These are phyloP conservation scores for Pleurotus djamor DNA, from an alignment of 768 basidiomycete species.

Conservation along the genomic window DNA sequence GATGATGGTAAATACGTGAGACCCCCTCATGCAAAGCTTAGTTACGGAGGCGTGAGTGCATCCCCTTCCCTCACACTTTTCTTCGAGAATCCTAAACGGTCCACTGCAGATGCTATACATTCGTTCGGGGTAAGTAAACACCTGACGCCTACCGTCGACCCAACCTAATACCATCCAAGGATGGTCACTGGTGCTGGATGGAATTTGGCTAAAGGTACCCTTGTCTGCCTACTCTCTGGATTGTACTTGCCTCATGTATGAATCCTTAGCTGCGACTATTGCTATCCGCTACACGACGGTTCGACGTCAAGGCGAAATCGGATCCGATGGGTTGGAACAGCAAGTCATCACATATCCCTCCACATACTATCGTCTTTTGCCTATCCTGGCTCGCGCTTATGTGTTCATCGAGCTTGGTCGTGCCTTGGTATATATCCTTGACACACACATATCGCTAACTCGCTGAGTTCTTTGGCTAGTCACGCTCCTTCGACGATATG, in stretches of 20 bases:
- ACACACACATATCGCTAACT: too few species aligned
- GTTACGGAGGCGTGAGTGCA: slow-evolving; percentile 67
- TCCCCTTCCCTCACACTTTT: neutral
- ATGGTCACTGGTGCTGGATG: slow-evolving; percentile 67
- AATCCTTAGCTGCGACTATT: slow-evolving; percentile 48
- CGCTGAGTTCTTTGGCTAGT: slow-evolving; percentile 25
- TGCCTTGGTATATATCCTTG: slow-evolving; percentile 41
- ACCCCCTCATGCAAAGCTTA: slow-evolving; percentile 72
- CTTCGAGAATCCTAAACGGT: neutral
- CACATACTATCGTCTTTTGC: slow-evolving; percentile 69
- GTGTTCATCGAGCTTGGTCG: slow-evolving; percentile 66
- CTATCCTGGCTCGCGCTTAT: slow-evolving; percentile 66
- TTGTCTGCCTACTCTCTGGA: neutral
- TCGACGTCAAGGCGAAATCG: slow-evolving; percentile 61
- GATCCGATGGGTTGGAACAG: slow-evolving; percentile 51
- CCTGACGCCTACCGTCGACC: neutral
- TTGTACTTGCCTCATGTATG: neutral
- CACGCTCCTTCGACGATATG: slow-evolving; percentile 47
- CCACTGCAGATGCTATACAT: slow-evolving; percentile 66
- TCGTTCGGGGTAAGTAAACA: slow-evolving; percentile 50
- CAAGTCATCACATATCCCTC: slow-evolving; percentile 76
- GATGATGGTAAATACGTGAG: slow-evolving; percentile 60
- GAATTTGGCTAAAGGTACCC: slow-evolving; percentile 61
- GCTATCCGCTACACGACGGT: slow-evolving; percentile 73
- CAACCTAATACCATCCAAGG: slow-evolving; percentile 25